Evolutionary conservation across 2,329 filamentous ascomycete genomes (phyloP), one percentile per base, ranked within the genome.

Genomic region (Dothidotthia symphoricarpi): DNA sequence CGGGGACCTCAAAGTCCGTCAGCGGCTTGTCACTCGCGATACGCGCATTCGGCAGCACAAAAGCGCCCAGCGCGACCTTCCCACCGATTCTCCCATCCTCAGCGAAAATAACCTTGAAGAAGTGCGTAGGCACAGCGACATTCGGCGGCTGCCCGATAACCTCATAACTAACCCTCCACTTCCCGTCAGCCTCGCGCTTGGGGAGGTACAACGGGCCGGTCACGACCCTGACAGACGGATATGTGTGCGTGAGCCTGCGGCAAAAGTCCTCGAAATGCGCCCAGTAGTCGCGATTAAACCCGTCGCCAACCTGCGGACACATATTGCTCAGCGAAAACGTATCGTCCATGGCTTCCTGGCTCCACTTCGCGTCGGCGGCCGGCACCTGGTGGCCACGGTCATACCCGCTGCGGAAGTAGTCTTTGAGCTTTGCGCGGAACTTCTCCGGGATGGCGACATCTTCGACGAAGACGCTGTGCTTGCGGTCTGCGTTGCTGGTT

Each of bases 231-330:
- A 98, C 91, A 28, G 80, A 86, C 1, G 91, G 90, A 63, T 96
- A 98, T 36, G 74, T 77, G 31, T 75, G 71, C 1, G 90, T 91
- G 50, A 98, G 75, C 13, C 88, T 76, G 8, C 93, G 81, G 71
- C 91, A 96, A 63, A 97, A 98, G 63, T 96, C 91, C 72, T 98
- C 93, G 53, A 98, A 90, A 68, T 98, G 93, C 25, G 93, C 86
- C 93, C 93, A 98, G 78, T 98, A 98, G 72, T 98, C 93, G 34
- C 93, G 80, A 73, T 98, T 98, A 77, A 98, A 98, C 42, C 93
- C 93, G 64, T 96, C 88, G 52, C 93, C 93, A 19, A 98, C 93
- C 72, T 98, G 93, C 22, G 93, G 93, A 63, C 90, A 95, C 90
- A 98, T 98, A 73, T 98, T 98, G 63, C 79, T 85, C 39, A 98